A percentile compares a stretch with the other conserved stretches of the same genome.
Evolutionary conservation across 495 filamentous ascomycete species (phyloP).

Genomic region (Penicillium paxilli): DNA sequence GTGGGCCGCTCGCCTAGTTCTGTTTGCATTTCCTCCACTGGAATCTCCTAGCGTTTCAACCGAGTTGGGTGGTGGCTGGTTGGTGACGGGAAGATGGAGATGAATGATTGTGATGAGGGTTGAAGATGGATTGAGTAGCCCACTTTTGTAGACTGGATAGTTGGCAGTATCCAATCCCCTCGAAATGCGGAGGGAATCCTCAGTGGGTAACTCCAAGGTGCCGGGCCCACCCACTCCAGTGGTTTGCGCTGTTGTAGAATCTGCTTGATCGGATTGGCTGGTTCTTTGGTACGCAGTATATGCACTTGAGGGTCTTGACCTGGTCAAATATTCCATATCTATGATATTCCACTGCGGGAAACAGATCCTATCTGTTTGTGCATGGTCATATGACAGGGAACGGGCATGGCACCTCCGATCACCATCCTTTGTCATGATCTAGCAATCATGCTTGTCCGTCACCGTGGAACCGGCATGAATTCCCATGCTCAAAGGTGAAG

Average conservation of each 20-base stretch:
- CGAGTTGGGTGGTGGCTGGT: background rate
- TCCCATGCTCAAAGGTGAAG: too few species aligned
- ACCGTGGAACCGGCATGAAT: too few species aligned
- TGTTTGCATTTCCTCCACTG: conserved; percentile 3
- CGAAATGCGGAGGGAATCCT: conserved; percentile 12
- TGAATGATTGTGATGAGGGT: background rate
- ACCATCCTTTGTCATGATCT: too few species aligned
- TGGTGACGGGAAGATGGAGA: background rate
- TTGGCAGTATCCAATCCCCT: conserved; percentile 4
- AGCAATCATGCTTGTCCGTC: too few species aligned
- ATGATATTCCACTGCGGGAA: too few species aligned
- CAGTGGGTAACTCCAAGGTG: conserved; percentile 6
- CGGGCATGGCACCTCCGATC: too few species aligned
- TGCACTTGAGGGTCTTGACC: too few species aligned
- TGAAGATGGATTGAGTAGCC: background rate
- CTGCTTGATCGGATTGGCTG: background rate
- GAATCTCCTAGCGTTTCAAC: background rate
- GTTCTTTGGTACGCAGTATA: background rate
- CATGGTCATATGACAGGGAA: too few species aligned
- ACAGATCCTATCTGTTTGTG: too few species aligned
- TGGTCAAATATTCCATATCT: too few species aligned
- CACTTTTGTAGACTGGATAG: background rate
- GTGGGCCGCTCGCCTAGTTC: conserved; percentile 13
- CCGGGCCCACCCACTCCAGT: conserved; percentile 3
- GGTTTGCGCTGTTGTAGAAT: background rate